Evolutionary conservation across 768 basidiomycete species (phyloP), one percentile per base, ranked within the genome.

Genomic region (Calocera viscosa): DNA sequence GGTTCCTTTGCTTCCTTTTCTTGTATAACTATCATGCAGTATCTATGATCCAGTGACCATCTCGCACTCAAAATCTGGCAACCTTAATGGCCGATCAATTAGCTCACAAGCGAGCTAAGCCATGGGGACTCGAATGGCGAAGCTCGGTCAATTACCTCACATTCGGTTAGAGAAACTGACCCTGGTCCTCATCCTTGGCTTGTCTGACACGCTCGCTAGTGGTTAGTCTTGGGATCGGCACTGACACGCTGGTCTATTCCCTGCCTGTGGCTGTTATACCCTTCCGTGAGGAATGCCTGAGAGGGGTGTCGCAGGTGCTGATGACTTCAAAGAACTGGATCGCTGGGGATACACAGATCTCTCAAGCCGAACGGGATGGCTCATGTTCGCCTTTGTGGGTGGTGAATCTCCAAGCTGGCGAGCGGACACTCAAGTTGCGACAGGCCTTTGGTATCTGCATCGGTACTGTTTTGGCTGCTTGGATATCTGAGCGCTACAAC

Each of bases 101-200:
- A 3, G 19, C 7, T 47, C 19, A 24, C 43, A 17, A 24, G 19
- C 5, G 30, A 24, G 16, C 34, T 1, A 63, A 35, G 33, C 83
- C 82, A 28, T 74, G 77, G 70, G 84, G 83, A 0, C 74, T 85
- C 63, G 72, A 75, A 69, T 86, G 84, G 84, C 79, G 86, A 24
- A 81, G 83, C 0, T 86, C 85, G 0, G 78, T 82, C 47, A 80
- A 81, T 80, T 83, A 83, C 69, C 73, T 81, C 3, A 87, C 86
- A 0, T 72, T 77, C 35, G 80, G 79, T 78, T 2, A 19, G 17
- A 68, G 2, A 28, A 3, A 47, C 19, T 17, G 8, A 34, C 5
- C 16, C 22, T 5, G 14, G 7, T 68, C 70, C 39, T 19, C n/a
- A 1, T 2, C 63, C 3, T 12, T 33, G 30, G 17, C n/a, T 64